Conservation (phyloP, 23 red algal species). For the Gracilaria gracilis region DNA sequence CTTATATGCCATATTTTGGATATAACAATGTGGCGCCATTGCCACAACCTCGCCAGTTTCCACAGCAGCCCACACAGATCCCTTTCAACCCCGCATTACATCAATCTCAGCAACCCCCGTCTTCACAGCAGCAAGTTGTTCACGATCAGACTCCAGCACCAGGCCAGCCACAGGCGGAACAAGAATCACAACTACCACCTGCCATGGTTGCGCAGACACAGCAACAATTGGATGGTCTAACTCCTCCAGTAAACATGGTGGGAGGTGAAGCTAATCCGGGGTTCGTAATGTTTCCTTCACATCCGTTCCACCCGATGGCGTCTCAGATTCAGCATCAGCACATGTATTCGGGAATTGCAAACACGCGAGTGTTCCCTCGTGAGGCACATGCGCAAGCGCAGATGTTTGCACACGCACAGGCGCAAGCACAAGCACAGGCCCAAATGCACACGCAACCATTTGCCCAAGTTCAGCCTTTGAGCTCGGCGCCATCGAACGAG, state of each 20-base stretch:
- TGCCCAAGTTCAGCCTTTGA: constrained; percentile 13
- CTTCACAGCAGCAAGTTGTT: constrained; percentile 32
- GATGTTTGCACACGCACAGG: neutral
- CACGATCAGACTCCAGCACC: neutral
- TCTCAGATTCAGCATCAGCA: constrained; percentile 35
- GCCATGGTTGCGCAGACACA: constrained; percentile 3
- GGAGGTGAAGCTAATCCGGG: constrained; percentile 26
- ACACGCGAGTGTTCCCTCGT: constrained; percentile 25
- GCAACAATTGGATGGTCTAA: constrained; percentile 24
- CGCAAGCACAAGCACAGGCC: constrained; percentile 23
- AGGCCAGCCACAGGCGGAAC: constrained; percentile 13
- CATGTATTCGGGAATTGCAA: constrained; percentile 20
- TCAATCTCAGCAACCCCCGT: constrained; percentile 20
- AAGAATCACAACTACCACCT: constrained; percentile 21
- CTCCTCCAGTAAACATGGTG: constrained; percentile 45
- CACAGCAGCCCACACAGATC: constrained; percentile 8
- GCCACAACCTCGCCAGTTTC: constrained; percentile 27
- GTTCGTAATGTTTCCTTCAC: constrained; percentile 42
- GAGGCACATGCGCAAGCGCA: constrained; percentile 32
- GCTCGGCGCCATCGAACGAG: constrained; percentile 6
- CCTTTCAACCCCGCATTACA: constrained; percentile 27
- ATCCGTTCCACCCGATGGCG: constrained; percentile 31
- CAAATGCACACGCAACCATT: constrained; percentile 28
- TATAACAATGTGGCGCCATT: constrained; percentile 37
- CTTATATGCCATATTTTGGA: constrained; percentile 39